phyloP scores from a whole-genome alignment of 2,329 filamentous ascomycete species.

The Geosmithia flava region DNA sequence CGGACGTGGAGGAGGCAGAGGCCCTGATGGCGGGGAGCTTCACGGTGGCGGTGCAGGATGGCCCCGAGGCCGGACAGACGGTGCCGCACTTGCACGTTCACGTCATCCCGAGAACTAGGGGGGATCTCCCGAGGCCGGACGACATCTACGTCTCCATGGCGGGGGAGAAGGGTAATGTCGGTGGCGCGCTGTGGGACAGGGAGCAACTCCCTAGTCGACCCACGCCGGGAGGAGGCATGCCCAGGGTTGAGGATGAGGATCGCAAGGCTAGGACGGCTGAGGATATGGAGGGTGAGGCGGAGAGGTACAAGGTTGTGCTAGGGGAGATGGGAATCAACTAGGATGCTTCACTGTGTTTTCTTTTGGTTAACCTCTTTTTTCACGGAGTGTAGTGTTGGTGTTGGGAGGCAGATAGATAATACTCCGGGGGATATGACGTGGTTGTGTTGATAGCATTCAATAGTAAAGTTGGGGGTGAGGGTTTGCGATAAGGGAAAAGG shows the following conservation, averaged over 20 bases:
- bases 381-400: no score
- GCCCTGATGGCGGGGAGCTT: slow-evolving; percentile 54
- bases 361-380: no score
- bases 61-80: slow-evolving; percentile 79
- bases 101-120: slow-evolving; percentile 61
- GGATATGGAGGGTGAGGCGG: slow-evolving; percentile 73
- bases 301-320: slow-evolving; percentile 44
- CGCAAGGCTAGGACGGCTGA: slow-evolving; percentile 54
- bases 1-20: slow-evolving; percentile 4
- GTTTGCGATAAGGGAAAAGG: no score
- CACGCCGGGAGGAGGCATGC: slow-evolving; percentile 44
- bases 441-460: no score
- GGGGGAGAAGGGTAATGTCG: slow-evolving; percentile 73
- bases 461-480: no score
- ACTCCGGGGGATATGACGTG: no score
- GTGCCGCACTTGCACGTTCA: slow-evolving; percentile 91
- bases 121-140: slow-evolving; percentile 44
- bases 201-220: slow-evolving; percentile 33
- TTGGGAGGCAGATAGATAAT: no score
- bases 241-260: slow-evolving; percentile 57
- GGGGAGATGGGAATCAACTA: slow-evolving; percentile 22
- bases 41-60: slow-evolving; percentile 94
- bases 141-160: slow-evolving; percentile 76
- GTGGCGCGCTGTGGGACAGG: slow-evolving; percentile 55
- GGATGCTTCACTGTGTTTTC: no score